These are phyloP conservation scores for Gentiana straminea DNA, from an alignment of 257 asterid species.

Conservation along the genomic window DNA sequence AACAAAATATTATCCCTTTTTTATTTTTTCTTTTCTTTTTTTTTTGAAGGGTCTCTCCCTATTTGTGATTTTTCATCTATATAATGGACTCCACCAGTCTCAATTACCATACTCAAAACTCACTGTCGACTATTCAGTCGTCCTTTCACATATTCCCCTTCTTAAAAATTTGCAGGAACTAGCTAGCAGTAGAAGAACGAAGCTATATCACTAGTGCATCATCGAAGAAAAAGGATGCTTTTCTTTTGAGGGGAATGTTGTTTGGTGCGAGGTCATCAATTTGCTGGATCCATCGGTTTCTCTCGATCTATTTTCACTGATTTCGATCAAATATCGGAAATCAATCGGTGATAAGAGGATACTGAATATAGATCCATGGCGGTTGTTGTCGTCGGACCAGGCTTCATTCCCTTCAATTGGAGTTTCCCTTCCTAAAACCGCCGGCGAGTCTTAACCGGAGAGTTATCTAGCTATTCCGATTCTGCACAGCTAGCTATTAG, in stretches of 20 bases:
- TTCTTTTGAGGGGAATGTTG: conserved; percentile 91
- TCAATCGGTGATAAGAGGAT: neutral
- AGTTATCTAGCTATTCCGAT: no score
- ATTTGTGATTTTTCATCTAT: neutral
- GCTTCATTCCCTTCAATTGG: conserved; percentile 98
- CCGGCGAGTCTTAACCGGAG: no score
- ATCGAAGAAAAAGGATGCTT: conserved; percentile 25
- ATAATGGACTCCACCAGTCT: neutral
- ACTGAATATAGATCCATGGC: conserved; percentile 18
- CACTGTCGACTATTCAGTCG: conserved; percentile 1
- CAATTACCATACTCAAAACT: neutral
- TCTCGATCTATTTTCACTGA: neutral
- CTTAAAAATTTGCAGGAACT: neutral
- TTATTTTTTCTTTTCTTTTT: no score
- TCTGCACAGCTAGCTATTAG: no score
- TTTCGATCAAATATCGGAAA: neutral
- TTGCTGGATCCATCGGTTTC: conserved; percentile 20
- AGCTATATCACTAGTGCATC: no score
- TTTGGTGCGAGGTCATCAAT: conserved; percentile 81
- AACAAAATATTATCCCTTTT: no score
- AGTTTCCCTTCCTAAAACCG: conserved; percentile 28
- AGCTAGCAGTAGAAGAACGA: neutral
- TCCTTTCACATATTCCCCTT: neutral
- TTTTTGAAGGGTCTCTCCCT: no score
- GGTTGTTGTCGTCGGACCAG: conserved; percentile 88